Percentiles rank a stretch among this genome's conserved stretches.
Evolutionary conservation across 257 asterid species (phyloP).

Genomic region (Linderniella brevidens): DNA sequence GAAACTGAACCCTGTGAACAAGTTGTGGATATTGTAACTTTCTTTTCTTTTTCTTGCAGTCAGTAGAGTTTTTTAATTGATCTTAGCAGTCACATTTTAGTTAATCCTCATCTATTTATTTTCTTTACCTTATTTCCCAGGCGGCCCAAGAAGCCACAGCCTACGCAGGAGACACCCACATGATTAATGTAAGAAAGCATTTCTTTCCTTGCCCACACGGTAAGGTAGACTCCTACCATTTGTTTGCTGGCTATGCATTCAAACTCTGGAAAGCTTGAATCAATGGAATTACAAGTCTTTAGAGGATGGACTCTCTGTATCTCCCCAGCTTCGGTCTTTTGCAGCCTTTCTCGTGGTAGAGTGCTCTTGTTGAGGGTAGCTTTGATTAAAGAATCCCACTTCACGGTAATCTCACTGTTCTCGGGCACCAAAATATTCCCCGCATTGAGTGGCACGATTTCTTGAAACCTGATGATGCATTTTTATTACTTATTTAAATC

Average conservation of each 20-base stretch:
- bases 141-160: slow-evolving; percentile 45
- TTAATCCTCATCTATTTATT: too few species aligned
- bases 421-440: slow-evolving; percentile 33
- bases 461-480: slow-evolving; percentile 44
- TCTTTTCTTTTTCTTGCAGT: slow-evolving; percentile 5
- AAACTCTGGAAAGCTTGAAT: slow-evolving; percentile 18
- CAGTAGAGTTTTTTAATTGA: slow-evolving; percentile 2
- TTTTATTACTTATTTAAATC: not conserved
- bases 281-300: slow-evolving; percentile 13
- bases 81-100: not conserved
- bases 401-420: slow-evolving; percentile 18
- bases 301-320: slow-evolving; percentile 26
- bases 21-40: slow-evolving; percentile 13
- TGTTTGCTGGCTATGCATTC: slow-evolving; percentile 40
- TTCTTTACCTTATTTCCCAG: slow-evolving; percentile 42
- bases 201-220: slow-evolving; percentile 33
- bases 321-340: slow-evolving; percentile 31
- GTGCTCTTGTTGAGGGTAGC: slow-evolving; percentile 38
- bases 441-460: slow-evolving; percentile 49
- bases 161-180: slow-evolving; percentile 28
- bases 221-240: slow-evolving; percentile 45
- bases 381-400: slow-evolving; percentile 41
- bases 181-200: slow-evolving; percentile 24
- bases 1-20: slow-evolving; percentile 47
- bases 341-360: slow-evolving; percentile 11